Conservation (phyloP, 495 filamentous ascomycete genomes). For the Venustampulla echinocandica region DNA sequence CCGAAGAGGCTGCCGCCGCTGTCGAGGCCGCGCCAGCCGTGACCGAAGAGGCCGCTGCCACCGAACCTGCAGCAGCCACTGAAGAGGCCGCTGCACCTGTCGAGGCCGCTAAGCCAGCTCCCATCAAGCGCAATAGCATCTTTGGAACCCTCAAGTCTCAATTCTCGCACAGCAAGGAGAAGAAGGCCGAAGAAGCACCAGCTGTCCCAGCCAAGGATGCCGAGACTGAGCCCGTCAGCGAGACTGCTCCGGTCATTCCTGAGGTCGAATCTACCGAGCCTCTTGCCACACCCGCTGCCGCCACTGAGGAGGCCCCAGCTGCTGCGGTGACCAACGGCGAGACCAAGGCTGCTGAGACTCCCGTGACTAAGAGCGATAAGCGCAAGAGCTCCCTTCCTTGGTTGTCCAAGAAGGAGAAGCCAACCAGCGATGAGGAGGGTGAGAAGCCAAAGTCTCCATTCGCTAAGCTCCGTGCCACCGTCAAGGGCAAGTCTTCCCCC, state of each 20-base stretch:
- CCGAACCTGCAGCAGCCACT: constrained; percentile 9
- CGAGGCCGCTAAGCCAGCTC: constrained; percentile 21
- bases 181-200: constrained; percentile 34
- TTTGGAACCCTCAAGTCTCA: constrained; percentile 31
- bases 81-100: constrained; percentile 28
- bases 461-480: constrained; percentile 50
- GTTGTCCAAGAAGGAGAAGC: constrained; percentile 45
- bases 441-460: constrained; percentile 47
- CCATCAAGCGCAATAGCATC: constrained; percentile 34
- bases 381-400: constrained; percentile 48
- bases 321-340: constrained; percentile 28
- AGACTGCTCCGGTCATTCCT: constrained; percentile 49
- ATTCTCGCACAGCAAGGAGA: constrained; percentile 44
- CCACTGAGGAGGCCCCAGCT: constrained; percentile 27
- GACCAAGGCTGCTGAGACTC: constrained; percentile 38
- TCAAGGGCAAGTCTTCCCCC: constrained; percentile 37
- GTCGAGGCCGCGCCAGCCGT: constrained; percentile 29
- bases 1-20: constrained; percentile 32
- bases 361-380: constrained; percentile 40
- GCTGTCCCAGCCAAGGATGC: constrained; percentile 27
- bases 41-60: constrained; percentile 18
- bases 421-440: constrained; percentile 38
- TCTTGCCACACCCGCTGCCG: constrained; percentile 35
- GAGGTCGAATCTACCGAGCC: constrained; percentile 48
- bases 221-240: constrained; percentile 34